Evolutionary conservation across 1,139 yeast genomes (phyloP).

Genomic region (Saccharomyces hybrid): DNA sequence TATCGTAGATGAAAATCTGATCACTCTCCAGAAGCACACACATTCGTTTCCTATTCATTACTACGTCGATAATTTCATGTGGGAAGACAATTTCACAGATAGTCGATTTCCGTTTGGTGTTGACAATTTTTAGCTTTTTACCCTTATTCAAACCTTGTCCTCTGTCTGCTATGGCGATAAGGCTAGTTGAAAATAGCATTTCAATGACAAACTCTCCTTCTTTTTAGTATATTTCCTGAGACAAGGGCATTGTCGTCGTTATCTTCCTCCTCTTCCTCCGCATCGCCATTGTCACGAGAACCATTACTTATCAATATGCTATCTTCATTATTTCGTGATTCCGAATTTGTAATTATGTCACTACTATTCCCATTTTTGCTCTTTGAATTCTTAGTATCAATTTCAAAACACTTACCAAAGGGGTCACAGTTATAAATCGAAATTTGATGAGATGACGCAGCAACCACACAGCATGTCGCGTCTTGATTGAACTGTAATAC

Average conservation of each 20-base stretch:
- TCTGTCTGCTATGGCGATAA: constrained; percentile 51
- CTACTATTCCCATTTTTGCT: constrained; percentile 1
- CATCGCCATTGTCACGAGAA: constrained; percentile 3
- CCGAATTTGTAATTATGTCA: not conserved
- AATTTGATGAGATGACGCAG: constrained; percentile 15
- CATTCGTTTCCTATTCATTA: constrained; percentile 58
- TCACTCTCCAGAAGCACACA: constrained; percentile 53
- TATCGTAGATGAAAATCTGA: constrained; percentile 63
- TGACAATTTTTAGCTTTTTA: constrained; percentile 52
- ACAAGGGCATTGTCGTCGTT: constrained; percentile 4
- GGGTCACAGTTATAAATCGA: constrained; percentile 32
- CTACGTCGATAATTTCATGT: constrained; percentile 50
- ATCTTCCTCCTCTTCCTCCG: constrained; percentile 3
- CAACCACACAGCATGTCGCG: constrained; percentile 29
- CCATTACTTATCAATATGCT: not conserved
- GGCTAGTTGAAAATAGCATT: constrained; percentile 64
- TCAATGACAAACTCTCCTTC: constrained; percentile 37
- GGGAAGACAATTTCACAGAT: constrained; percentile 56
- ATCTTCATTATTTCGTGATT: not conserved
- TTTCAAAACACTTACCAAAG: constrained; percentile 31
- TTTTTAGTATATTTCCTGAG: not conserved
- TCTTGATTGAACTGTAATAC: constrained; percentile 30
- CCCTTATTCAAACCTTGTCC: constrained; percentile 36
- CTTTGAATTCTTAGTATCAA: constrained; percentile 14
- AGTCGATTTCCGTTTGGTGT: constrained; percentile 45